Base-by-base conservation (phyloP, 768 basidiomycete species). In the Rhodosporidiobolus odoratus region DNA sequence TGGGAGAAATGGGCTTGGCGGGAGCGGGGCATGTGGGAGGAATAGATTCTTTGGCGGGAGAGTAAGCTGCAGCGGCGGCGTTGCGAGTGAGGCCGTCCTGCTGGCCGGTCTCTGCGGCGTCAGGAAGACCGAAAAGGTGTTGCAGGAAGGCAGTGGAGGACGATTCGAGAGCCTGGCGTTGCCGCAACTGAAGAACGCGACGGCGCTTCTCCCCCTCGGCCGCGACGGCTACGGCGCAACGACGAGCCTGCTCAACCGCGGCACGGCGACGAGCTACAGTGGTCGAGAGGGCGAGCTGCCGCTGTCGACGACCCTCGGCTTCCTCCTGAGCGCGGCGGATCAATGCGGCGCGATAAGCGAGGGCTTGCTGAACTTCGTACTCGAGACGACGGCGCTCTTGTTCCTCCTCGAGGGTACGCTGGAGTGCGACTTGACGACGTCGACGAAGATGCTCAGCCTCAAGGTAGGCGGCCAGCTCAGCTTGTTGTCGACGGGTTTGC, bases 401-500 rank as follows among this genome's bases (percentile, higher is more conserved):
- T 23, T 13, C 27, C 17, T 68, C 60, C 34, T 47, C 59, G 27
- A 4, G 50, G 5, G 67, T 61, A 5, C 19, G 53, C 56, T 62
- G 54, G 52, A 60, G 15, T 4, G 25, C 38, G 15, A 35, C 64
- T 58, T 50, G 56, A 23, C 45, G 63, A 32, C 58, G 45, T 17
- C 40, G 65, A 13, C 48, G 65, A 3, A 34, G 23, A 37, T 43
- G 65, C 15, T 43, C 43, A 13, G 23, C 45, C 21, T 45, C 65
- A 48, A 59, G 35, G 45, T 15, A 58, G 16, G 65, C 65, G 57
- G 54, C 53, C 32, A 54, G 48, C 38, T 66, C 57, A 37, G 65
- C 57, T 23, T 34, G 53, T 25, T 58, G 65, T 15, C 34, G 65
- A 48, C 58, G 45, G 2, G 34, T 48, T n/a, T 58, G 56, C 58